Conservation (phyloP, 495 filamentous ascomycete species). For the Talaromyces stipitatus region DNA sequence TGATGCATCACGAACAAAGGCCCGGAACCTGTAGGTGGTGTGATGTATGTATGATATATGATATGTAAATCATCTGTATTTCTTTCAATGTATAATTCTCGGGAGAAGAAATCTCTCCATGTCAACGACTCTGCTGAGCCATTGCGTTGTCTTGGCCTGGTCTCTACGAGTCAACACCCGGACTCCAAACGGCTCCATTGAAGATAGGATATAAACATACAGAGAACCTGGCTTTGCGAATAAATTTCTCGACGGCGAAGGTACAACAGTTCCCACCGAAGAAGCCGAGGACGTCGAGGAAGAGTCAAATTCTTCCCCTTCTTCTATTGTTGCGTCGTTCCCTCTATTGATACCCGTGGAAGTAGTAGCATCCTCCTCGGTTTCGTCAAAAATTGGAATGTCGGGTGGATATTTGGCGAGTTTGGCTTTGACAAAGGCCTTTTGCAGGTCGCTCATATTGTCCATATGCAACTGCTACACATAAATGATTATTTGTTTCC, state of each 20-base stretch:
- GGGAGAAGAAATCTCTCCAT: conserved; percentile 86
- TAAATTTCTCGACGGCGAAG: conserved; percentile 63
- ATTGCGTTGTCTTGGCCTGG: background rate
- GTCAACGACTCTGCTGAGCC: conserved; percentile 36
- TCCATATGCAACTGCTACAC: background rate
- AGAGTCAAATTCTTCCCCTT: conserved; percentile 58
- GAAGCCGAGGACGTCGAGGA: conserved; percentile 70
- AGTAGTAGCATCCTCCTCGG: conserved; percentile 31
- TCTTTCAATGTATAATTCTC: conserved; percentile 66
- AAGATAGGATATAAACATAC: conserved; percentile 8
- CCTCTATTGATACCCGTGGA: conserved; percentile 16
- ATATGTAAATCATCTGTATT: conserved; percentile 34
- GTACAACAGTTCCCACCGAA: conserved; percentile 82
- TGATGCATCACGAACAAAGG: conserved; percentile 88
- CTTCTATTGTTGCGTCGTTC: conserved; percentile 22
- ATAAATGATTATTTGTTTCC: background rate
- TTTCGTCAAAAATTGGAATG: conserved; percentile 40
- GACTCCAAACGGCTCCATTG: background rate
- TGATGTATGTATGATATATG: conserved; percentile 81
- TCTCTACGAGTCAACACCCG: background rate
- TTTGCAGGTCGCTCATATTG: conserved; percentile 80
- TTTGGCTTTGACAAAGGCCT: conserved; percentile 74
- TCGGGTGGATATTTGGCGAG: conserved; percentile 55
- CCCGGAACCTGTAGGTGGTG: conserved; percentile 43
- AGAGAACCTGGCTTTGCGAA: conserved; percentile 54